Base-by-base conservation (phyloP, 1,139 yeast genomes). In the Geotrichum histeridarum region DNA sequence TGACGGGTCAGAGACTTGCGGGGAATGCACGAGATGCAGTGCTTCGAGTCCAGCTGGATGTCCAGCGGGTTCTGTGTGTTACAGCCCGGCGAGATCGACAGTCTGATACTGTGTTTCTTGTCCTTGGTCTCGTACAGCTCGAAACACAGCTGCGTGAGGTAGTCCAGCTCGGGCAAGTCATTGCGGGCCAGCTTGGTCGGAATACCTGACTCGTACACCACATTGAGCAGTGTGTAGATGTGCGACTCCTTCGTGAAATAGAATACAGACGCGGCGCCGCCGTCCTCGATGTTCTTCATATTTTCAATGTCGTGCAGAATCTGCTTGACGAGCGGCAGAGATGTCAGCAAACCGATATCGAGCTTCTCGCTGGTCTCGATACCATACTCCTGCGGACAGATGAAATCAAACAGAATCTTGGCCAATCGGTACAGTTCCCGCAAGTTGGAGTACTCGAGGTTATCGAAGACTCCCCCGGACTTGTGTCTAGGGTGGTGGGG, bases 301-400 rank as follows among this genome's bases (percentile, higher is more conserved):
- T 81, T 81, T 58, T 86, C 84, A 55, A 94, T 81, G 67, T 93
- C 98, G 41, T 78, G 75, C 51, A 93, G 71, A 42, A 94, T 86
- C 71, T 89, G 96, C 69, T 84, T 87, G 1, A 97, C 95, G 62
- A 94, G 77, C 1, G 99, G 99, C 64, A 94, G 77, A 1, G 97
- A 89, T 0, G 99, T 94, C 63, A 94, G 76, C 57, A 94, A 75
- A 1, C 99, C 99, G 73, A 94, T 94, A 69, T 94, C 99, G 58
- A 94, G 77, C 68, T 94, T 94, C 69, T 94, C 99, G 66, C 86
- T 87, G 65, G 90, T 96, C 61, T 91, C 91, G 62, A 94, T 94
- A 60, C 99, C 99, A 67, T 94, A 94, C 67, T 94, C 99, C 70
- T 94, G 98, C 11, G 99, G 99, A 70, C 99, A 93, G 53, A 94